Evolutionary conservation across 495 filamentous ascomycete species (phyloP), one percentile per base, ranked within the genome.

Genomic region (Annulohypoxylon moriforme): DNA sequence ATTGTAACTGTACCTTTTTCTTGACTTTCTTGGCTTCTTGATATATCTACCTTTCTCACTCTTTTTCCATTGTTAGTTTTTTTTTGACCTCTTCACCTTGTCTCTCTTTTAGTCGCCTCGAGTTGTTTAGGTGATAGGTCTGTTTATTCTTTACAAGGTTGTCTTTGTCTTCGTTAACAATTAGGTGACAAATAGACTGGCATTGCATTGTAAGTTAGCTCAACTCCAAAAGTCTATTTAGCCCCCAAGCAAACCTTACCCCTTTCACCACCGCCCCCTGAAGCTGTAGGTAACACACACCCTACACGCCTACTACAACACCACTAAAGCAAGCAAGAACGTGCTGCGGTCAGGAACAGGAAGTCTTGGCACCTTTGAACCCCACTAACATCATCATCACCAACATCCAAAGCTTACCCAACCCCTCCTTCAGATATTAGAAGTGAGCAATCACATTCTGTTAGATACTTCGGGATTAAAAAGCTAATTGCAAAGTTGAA

Each of bases 281-380:
- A 67, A 27, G 25, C 42, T 61, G 56, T 22, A 38, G 59, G 66
- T 55, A 55, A 55, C 47, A 53, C 57, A 36, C 22, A 56, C 33
- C 18, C 53, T 14, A 46, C 33, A 14, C 36, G 42, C 31, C 33
- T 10, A 36, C 36, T 40, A 40, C 36, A 3, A 5, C 11, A 31
- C 33, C 8, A 22, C 52, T 18, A 55, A n/a, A 34, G 16, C 33
- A 46, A 36, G 60, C 25, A 57, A 5, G 18, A 49, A 67, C 64
- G 63, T 67, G 64, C 64, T 55, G 24, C 64, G 13, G 59, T 29
- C 69, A 72, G 69, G 69, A 67, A 68, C 69, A 14, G 58, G 9
- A 59, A 64, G 47, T 72, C 69, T 72, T 72, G 69, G 69, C 69
- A 72, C 31, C 55, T 4, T 60, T 50, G 11, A 49, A 67, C 70